Conservation (phyloP, 345 rosid species). For the Cochlearia excelsa region DNA sequence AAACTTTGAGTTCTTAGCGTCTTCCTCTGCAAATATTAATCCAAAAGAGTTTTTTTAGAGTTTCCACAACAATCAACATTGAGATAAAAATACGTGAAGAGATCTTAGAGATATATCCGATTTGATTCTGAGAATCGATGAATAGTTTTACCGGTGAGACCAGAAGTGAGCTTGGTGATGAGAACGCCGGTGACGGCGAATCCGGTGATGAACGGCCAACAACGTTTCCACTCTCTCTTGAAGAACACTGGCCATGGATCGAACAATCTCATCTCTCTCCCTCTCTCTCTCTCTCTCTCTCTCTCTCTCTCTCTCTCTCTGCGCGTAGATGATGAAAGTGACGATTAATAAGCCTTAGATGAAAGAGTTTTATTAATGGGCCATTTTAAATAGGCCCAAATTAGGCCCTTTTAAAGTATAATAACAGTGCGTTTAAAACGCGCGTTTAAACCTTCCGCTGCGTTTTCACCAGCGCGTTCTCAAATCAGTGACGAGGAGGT, state of each 20-base stretch:
- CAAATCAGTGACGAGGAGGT: too few species aligned
- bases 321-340: too few species aligned
- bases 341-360: too few species aligned
- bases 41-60: neutral
- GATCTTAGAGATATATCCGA: neutral
- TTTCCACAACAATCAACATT: neutral
- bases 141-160: conserved; percentile 58
- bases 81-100: neutral
- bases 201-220: conserved; percentile 82
- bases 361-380: too few species aligned
- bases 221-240: conserved; percentile 73
- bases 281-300: conserved; percentile 3
- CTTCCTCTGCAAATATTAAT: conserved; percentile 59
- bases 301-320: too few species aligned
- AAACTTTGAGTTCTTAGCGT: conserved; percentile 76
- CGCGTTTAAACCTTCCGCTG: too few species aligned
- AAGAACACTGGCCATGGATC: conserved; percentile 84
- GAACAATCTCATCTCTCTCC: conserved; percentile 44
- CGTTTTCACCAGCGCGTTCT: too few species aligned
- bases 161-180: conserved; percentile 63
- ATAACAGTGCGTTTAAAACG: too few species aligned
- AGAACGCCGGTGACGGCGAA: conserved; percentile 69
- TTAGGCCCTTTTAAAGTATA: too few species aligned
- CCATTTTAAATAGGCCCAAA: too few species aligned
- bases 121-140: neutral